Conservation (phyloP, 1,284 basidiomycete genomes). For the Puccinia triticina region DNA sequence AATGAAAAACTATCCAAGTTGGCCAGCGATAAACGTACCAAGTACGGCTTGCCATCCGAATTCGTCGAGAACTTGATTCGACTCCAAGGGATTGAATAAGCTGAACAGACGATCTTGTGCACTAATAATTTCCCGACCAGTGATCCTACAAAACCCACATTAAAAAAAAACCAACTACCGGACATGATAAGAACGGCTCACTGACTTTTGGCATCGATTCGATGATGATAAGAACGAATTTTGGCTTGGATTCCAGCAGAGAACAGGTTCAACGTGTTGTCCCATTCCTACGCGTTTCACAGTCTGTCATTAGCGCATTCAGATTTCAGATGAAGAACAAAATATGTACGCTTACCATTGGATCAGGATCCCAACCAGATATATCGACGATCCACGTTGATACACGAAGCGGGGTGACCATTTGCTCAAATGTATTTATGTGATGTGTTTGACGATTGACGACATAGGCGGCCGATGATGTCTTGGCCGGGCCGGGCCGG, state of each 20-base stretch:
- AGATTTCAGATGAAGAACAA: neutral
- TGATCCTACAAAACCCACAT: constrained; percentile 21
- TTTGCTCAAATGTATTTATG: no score
- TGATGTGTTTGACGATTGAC: no score
- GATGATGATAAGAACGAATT: constrained; percentile 27
- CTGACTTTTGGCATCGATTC: constrained; percentile 24
- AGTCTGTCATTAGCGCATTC: neutral
- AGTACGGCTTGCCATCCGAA: constrained; percentile 29
- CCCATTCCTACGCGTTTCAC: constrained; percentile 11
- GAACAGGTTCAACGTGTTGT: neutral
- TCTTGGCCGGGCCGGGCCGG: neutral
- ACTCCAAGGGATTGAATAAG: constrained; percentile 16
- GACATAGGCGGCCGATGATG: no score
- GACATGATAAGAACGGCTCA: neutral
- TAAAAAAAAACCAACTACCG: neutral
- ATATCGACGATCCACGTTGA: constrained; percentile 34
- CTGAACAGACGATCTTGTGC: constrained; percentile 26
- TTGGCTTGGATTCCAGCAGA: constrained; percentile 11
- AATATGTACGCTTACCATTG: neutral
- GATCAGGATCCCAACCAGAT: constrained; percentile 20
- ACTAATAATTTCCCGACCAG: constrained; percentile 43
- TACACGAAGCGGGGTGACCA: neutral
- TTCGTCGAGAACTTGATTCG: constrained; percentile 21
- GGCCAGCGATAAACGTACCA: constrained; percentile 17
- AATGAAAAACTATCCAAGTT: neutral